Base-by-base conservation (phyloP, 1,284 basidiomycete genomes). In the Golubevia pallescens region DNA sequence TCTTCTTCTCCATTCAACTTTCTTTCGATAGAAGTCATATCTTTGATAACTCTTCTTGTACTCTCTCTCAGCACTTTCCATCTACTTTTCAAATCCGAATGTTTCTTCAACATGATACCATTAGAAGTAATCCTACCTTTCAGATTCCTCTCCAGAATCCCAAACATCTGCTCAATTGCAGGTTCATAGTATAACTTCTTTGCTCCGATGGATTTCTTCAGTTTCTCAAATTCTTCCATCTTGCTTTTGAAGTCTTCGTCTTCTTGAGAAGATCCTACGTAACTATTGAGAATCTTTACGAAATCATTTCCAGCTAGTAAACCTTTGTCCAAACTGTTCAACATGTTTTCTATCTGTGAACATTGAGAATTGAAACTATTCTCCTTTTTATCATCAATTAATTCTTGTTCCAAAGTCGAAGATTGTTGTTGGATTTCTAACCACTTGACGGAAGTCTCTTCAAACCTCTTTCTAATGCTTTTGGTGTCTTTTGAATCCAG, bases 281-380 rank as follows among this genome's bases (percentile, higher is more conserved):
- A 71, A 55, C 58, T 64, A 13, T 70, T 62, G 14, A 71, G 67
- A 42, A 69, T 63, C 19, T 57, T 48, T 51, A 79, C 64, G 61
- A 81, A 81, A 19, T 60, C 60, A 20, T 67, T 62, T 28, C 70
- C 74, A 42, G 69, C 59, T 10, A 62, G 34, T 42, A 81, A 66
- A 21, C 77, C 77, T 61, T 75, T 79, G 60, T 80, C 75, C 16
- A 81, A 65, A 51, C 75, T 78, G 54, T 74, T 70, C 77, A 81
- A 79, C 73, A 81, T 74, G 57, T 67, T 69, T 53, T 75, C 62
- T 4, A 73, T 75, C 57, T 81, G 77, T 1, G 52, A 61, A 63
- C 74, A 73, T 65, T 75, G 68, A 48, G 71, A 69, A 58, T 67
- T 66, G 57, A 81, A 80, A 57, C 76, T 73, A 55, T 63, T 65